Percentiles rank a stretch among this genome's conserved stretches.
These are phyloP conservation scores for Cladophialophora immunda DNA, from an alignment of 2,329 filamentous ascomycete species.

Conservation along the genomic window DNA sequence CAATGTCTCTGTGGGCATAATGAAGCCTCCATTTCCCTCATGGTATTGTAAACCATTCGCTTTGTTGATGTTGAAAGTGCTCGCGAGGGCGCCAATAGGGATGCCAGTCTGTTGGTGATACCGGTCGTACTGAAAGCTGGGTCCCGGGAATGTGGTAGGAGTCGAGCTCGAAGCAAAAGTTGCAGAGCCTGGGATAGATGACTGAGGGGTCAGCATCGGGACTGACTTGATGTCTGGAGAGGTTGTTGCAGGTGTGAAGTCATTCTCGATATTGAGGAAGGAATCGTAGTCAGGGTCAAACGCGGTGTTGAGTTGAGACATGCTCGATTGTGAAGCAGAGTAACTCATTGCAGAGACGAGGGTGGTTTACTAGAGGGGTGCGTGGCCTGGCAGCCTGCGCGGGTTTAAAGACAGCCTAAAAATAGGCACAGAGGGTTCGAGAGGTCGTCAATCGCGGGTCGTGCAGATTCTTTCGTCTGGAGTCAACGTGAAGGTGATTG, in stretches of 20 bases:
- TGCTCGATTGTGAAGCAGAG: constrained; percentile 28
- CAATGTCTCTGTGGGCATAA: constrained; percentile 50
- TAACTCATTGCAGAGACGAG: constrained; percentile 20
- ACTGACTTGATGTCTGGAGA: constrained; percentile 46
- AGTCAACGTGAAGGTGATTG: constrained; percentile 5
- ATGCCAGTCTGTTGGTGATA: constrained; percentile 97
- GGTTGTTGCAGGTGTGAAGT: constrained; percentile 46
- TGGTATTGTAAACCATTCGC: constrained; percentile 53
- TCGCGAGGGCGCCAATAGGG: constrained; percentile 81
- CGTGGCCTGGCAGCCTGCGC: constrained; percentile 32
- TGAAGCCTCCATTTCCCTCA: constrained; percentile 49
- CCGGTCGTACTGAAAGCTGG: constrained; percentile 93
- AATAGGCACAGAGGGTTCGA: constrained; percentile 27
- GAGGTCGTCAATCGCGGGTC: background rate
- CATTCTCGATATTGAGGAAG: constrained; percentile 57
- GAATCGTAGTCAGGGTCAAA: constrained; percentile 57
- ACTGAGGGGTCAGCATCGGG: constrained; percentile 48
- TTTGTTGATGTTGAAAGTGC: constrained; percentile 80
- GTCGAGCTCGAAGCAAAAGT: constrained; percentile 50
- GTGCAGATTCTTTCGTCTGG: background rate
- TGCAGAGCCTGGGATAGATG: constrained; percentile 49
- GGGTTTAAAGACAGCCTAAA: constrained; percentile 28
- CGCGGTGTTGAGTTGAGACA: constrained; percentile 44
- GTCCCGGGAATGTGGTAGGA: constrained; percentile 73
- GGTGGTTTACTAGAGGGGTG: constrained; percentile 25